phyloP scores from a whole-genome alignment of 495 filamentous ascomycete species.

The Apodospora peruviana region DNA sequence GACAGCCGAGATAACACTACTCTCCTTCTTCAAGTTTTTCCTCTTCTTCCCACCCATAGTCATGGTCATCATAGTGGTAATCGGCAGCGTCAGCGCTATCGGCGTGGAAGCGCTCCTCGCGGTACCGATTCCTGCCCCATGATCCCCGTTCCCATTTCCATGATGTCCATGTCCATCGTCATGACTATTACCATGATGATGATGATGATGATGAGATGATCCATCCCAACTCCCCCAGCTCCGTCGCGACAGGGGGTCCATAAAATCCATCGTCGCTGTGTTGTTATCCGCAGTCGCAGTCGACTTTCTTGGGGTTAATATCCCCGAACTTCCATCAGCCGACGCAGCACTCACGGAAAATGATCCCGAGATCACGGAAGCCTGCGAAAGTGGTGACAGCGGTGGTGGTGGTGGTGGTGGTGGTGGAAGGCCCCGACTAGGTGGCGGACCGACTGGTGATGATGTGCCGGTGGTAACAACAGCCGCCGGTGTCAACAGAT shows the following conservation, averaged over 20 bases:
- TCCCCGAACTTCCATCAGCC: not conserved
- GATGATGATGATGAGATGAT: not conserved
- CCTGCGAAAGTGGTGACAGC: not conserved
- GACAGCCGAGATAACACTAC: no score
- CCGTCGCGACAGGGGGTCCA: constrained; percentile 7
- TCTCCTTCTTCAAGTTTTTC: no score
- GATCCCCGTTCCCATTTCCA: no score
- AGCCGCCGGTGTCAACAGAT: constrained; percentile 22
- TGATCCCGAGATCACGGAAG: not conserved
- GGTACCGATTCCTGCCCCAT: no score
- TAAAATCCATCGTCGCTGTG: not conserved
- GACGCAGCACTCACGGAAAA: not conserved
- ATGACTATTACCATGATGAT: not conserved
- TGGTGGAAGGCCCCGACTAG: constrained; percentile 14
- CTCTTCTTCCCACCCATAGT: no score
- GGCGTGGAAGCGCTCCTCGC: no score
- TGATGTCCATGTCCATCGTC: not conserved
- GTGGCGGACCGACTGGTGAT: constrained; percentile 9
- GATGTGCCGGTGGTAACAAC: constrained; percentile 1
- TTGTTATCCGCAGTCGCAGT: not conserved
- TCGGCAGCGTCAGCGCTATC: no score
- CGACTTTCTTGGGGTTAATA: not conserved
- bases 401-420: constrained; percentile 4
- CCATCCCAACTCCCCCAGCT: constrained; percentile 22
- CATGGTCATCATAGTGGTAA: no score